A percentile compares a stretch with the other conserved stretches of the same genome.
phyloP scores from a whole-genome alignment of 169 alveolate genomes.

The Cryptosporidium viatorum region DNA sequence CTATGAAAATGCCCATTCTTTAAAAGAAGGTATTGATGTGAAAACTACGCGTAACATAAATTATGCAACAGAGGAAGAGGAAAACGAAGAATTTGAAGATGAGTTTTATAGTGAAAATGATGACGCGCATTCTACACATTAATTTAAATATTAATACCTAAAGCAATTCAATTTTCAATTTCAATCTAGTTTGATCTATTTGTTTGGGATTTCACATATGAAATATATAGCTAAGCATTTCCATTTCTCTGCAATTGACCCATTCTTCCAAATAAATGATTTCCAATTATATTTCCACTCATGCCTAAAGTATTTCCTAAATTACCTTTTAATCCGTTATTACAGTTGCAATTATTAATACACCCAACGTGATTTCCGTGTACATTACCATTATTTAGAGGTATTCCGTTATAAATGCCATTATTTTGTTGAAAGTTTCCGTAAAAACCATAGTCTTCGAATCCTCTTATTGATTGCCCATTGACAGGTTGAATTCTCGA shows the following conservation, averaged over 20 bases:
- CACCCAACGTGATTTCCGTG: not conserved
- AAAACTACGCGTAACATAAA: not conserved
- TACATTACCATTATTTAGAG: not conserved
- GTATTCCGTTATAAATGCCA: not conserved
- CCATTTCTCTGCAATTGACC: not conserved
- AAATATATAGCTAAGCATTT: not conserved
- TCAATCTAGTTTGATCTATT: not conserved
- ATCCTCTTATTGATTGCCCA: conserved; percentile 33
- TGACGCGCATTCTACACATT: not conserved
- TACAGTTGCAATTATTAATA: not conserved
- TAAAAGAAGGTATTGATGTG: not conserved
- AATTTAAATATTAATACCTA: not conserved
- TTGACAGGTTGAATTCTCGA: conserved; percentile 39
- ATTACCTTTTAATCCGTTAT: not conserved
- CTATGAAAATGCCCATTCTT: not conserved
- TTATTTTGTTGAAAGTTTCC: not conserved
- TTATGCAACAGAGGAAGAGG: not conserved
- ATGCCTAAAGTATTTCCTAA: not conserved
- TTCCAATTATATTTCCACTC: not conserved
- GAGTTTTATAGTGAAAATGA: not conserved
- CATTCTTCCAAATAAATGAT: not conserved
- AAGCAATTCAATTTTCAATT: not conserved
- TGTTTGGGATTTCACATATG: not conserved
- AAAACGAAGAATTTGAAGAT: not conserved
- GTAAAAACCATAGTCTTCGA: conserved; percentile 44